Evolutionary conservation across 1,284 basidiomycete species (phyloP).

Genomic region (Rhodotorula sp.): DNA sequence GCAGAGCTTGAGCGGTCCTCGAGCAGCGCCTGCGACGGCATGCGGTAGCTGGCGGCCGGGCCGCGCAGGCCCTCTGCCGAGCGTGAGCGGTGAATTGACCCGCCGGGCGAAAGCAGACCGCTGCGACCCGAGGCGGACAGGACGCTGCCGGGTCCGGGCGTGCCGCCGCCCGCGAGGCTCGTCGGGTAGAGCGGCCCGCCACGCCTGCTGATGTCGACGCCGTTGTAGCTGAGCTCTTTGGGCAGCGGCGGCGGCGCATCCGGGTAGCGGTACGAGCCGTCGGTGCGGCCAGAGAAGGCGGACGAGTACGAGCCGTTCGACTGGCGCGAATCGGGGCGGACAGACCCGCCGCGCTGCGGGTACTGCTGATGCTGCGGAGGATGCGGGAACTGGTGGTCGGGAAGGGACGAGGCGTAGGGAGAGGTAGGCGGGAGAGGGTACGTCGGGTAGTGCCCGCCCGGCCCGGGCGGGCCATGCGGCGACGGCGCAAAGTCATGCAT

Average conservation of each 20-base stretch:
- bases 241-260: conserved; percentile 31
- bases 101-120: neutral
- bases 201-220: conserved; percentile 24
- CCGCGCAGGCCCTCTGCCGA: conserved; percentile 42
- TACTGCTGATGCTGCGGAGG: neutral
- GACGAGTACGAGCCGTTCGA: conserved; percentile 28
- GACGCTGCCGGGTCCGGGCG: neutral
- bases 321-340: conserved; percentile 6
- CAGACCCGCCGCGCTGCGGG: neutral
- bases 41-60: conserved; percentile 31
- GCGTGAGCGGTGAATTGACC: conserved; percentile 38
- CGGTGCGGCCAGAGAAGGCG: conserved; percentile 8
- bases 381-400: neutral
- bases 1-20: conserved; percentile 31
- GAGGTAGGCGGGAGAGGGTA: neutral
- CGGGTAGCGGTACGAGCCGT: conserved; percentile 24
- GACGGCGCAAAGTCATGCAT: conserved; percentile 1
- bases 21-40: conserved; percentile 37
- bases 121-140: neutral
- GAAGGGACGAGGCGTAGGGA: neutral
- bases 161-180: conserved; percentile 8
- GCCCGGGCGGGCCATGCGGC: neutral
- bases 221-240: conserved; percentile 34
- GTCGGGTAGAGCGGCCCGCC: conserved; percentile 30
- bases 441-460: neutral